phyloP scores from a whole-genome alignment of 1,284 basidiomycete genomes.

The Leccinum fallax region DNA sequence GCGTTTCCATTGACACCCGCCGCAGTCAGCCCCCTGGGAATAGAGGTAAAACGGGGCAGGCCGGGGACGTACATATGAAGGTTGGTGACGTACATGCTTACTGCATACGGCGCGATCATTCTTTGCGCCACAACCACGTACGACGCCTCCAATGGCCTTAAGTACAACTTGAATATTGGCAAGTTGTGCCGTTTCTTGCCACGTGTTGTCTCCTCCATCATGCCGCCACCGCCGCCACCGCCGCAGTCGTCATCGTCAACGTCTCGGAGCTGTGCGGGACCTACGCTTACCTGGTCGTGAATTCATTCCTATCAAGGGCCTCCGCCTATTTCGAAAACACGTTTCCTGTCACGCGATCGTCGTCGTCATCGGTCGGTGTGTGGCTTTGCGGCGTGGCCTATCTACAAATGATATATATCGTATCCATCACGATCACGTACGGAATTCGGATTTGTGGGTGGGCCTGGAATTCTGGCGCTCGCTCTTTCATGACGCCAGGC shows the following conservation, averaged over 20 bases:
- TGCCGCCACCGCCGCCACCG: background rate
- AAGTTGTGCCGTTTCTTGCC: background rate
- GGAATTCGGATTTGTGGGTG: background rate
- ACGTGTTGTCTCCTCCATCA: background rate
- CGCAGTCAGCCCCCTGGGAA: background rate
- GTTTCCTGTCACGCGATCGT: background rate
- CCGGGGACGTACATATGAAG: background rate
- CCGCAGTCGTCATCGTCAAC: background rate
- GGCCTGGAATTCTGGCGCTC: background rate
- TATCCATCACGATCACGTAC: background rate
- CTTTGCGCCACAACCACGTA: background rate
- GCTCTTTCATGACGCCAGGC: background rate
- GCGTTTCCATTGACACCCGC: background rate
- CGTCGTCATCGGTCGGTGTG: background rate
- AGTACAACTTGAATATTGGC: background rate
- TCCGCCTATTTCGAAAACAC: background rate
- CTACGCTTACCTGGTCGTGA: background rate
- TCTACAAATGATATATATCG: background rate
- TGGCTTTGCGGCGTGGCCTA: background rate
- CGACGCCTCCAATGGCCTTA: background rate
- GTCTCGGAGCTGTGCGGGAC: background rate
- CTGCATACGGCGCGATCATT: background rate
- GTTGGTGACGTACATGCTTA: background rate
- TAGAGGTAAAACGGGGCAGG: background rate
- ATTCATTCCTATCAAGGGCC: background rate